Percentiles rank a stretch among this genome's conserved stretches.
These are phyloP conservation scores for Hypomontagnella monticulosa DNA, from an alignment of 495 filamentous ascomycete genomes.

Conservation along the genomic window DNA sequence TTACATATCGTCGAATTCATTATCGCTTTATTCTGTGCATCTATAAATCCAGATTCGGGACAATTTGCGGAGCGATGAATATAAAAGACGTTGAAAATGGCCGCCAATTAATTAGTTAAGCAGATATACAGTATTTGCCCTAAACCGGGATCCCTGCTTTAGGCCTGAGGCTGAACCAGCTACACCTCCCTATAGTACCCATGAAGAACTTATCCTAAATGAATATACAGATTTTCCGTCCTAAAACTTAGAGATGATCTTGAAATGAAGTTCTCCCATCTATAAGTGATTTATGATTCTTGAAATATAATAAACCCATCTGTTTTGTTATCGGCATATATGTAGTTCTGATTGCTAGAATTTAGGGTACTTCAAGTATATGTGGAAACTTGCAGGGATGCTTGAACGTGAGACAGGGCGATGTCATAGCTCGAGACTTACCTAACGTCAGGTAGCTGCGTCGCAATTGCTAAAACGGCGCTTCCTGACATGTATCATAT, in stretches of 20 bases:
- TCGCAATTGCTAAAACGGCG: constrained; percentile 26
- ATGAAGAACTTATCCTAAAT: constrained; percentile 4
- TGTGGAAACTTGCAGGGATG: constrained; percentile 5
- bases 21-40: not conserved
- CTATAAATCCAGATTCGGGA: not conserved
- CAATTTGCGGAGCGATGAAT: not conserved
- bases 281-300: no score
- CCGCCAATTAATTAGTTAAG: not conserved
- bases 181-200: constrained; percentile 3
- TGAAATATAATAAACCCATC: no score
- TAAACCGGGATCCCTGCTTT: constrained; percentile 21
- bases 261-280: not conserved
- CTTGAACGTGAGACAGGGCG: constrained; percentile 25
- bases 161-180: constrained; percentile 32
- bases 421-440: constrained; percentile 37
- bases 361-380: constrained; percentile 4
- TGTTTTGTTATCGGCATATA: no score
- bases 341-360: no score
- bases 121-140: not conserved
- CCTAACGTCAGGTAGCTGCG: constrained; percentile 36
- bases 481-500: constrained; percentile 15
- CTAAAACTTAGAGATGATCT: not conserved
- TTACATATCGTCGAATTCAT: constrained; percentile 41
- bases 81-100: not conserved
- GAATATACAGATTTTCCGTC: no score